A percentile compares a stretch with the other conserved stretches of the same genome.
These are phyloP conservation scores for Marchantia paleacea DNA, from an alignment of 225 moss, liverwort and hornwort genomes.

Conservation along the genomic window DNA sequence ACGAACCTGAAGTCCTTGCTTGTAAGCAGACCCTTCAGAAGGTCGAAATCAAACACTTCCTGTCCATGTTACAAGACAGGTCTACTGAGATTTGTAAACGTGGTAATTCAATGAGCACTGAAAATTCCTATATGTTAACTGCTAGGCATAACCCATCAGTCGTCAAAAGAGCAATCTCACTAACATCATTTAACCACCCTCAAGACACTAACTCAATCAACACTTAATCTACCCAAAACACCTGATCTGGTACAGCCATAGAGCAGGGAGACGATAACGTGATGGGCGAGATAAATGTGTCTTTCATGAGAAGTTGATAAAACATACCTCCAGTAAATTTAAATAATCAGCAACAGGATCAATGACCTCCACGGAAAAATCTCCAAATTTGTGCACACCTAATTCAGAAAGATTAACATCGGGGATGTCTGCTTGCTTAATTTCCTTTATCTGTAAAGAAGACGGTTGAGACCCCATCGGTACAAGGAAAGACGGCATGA, in stretches of 20 bases:
- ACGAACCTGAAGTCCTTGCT: slow-evolving; percentile 57
- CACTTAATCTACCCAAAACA: background rate
- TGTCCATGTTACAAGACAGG: slow-evolving; percentile 13
- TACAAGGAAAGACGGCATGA: background rate
- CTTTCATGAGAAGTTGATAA: background rate
- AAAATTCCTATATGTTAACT: background rate
- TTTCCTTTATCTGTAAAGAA: slow-evolving; percentile 45
- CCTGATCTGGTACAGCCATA: background rate
- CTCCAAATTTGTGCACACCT: slow-evolving; percentile 54
- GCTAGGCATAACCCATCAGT: background rate
- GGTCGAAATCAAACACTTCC: slow-evolving; percentile 74
- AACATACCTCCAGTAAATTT: slow-evolving; percentile 41
- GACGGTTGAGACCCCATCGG: background rate
- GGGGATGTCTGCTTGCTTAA: slow-evolving; percentile 70
- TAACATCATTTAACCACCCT: background rate
- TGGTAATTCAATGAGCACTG: background rate
- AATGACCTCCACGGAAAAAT: slow-evolving; percentile 79
- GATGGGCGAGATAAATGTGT: too few relatives aligned
- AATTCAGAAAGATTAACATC: slow-evolving; percentile 64
- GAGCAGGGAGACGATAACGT: too few relatives aligned
- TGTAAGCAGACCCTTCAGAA: slow-evolving; percentile 58
- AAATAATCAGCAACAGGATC: slow-evolving; percentile 88
- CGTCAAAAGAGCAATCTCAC: background rate
- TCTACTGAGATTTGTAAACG: background rate
- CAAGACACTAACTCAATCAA: background rate